Base-by-base conservation (phyloP, 768 basidiomycete species). In the Gautieria morchelliformis region DNA sequence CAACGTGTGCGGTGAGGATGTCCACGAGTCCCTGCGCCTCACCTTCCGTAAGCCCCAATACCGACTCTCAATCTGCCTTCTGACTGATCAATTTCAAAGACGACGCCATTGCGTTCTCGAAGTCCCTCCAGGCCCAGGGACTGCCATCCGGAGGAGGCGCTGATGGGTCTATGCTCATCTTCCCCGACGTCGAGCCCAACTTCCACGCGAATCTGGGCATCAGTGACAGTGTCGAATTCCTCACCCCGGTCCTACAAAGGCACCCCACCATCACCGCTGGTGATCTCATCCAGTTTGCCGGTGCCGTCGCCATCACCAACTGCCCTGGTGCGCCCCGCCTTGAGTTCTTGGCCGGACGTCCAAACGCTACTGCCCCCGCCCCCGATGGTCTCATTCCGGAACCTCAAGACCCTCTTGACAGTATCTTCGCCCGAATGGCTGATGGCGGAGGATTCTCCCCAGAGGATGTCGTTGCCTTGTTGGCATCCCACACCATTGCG, bases 1-100 rank as follows among this genome's bases (percentile, higher is more conserved):
- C 52, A 68, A 64, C 20, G 52, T 65, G 57, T 71, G 71, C 57
- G 64, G 65, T 46, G 66, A 69, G 24, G 68, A 69, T 19, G 68
- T 63, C 15, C 67, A 67, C 39, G 65, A 62, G 48, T 61, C 66
- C 27, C 58, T 66, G 46, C 65, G 67, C 49, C 64, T 68, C 35
- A 63, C 61, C 35, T 68, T 68, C 60, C 65, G 56, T 57, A 4
- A 50, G 56, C 37, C 19, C 10, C 10, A 27, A 27, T 27, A 5
- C 27, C 27, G 5, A 27, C 27, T 27, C 27, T 5, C 27, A 27
- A 27, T 27, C 27, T 5, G 5, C 27, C 27, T 48, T 27, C 27
- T 33, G 17, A 47, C 27, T 27, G 27, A 27, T 27, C 27, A 5
- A 27, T 22, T 32, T 20, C 22, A 17, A n/a, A 57, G 56, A 57